These are phyloP conservation scores for Alternaria brassicae DNA, from an alignment of 2,329 filamentous ascomycete species.

Conservation along the genomic window DNA sequence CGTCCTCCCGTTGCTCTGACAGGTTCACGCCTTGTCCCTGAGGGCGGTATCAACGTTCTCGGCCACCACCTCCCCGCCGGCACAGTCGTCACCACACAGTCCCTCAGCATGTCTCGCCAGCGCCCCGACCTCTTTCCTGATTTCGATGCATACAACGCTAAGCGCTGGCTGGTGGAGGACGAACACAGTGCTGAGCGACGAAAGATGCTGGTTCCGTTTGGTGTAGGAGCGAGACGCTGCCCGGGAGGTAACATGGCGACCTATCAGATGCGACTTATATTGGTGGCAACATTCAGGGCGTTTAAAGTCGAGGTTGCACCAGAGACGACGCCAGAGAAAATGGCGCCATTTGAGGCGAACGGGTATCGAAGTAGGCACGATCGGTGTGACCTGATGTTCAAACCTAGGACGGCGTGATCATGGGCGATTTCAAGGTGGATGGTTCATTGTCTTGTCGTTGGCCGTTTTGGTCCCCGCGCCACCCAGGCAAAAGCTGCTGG, in stretches of 20 bases:
- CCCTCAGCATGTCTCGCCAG: conserved; percentile 28
- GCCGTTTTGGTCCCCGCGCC: not conserved
- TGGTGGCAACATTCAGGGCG: conserved; percentile 24
- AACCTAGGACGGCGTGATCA: conserved; percentile 4
- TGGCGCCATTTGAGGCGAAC: conserved; percentile 32
- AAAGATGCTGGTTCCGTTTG: conserved; percentile 25
- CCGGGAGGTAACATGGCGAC: conserved; percentile 32
- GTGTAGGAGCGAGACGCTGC: conserved; percentile 28
- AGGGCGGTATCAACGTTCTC: conserved; percentile 22
- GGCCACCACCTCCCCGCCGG: conserved; percentile 25
- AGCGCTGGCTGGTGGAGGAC: conserved; percentile 24
- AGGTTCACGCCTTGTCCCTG: conserved; percentile 26
- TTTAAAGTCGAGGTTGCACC: conserved; percentile 24
- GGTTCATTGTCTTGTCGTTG: not conserved
- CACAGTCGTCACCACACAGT: conserved; percentile 27
- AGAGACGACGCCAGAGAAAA: conserved; percentile 28
- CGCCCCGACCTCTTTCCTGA: conserved; percentile 30
- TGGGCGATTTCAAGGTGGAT: not conserved
- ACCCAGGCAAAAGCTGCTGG: not conserved
- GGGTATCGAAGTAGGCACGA: conserved; percentile 28
- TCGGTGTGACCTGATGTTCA: conserved; percentile 27
- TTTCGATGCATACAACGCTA: conserved; percentile 26
- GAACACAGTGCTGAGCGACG: conserved; percentile 21
- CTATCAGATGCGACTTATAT: conserved; percentile 29
- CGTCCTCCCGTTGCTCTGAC: conserved; percentile 30